Percentiles rank a stretch among this genome's conserved stretches.
These are phyloP conservation scores for Takakia lepidozioides DNA, from an alignment of 225 moss, liverwort and hornwort genomes.

Conservation along the genomic window DNA sequence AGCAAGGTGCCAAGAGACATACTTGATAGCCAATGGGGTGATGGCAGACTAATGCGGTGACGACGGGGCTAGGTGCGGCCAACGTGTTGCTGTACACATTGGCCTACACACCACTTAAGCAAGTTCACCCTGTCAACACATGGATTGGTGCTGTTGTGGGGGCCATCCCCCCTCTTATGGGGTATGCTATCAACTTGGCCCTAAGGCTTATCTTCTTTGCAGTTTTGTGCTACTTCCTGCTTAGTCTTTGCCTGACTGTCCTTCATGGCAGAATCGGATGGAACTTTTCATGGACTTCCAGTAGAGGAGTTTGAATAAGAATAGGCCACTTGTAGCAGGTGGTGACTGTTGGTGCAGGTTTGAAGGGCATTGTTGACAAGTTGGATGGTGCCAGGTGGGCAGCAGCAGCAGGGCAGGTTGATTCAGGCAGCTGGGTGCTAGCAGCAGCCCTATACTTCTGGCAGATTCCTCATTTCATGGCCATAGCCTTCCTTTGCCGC, in stretches of 20 bases:
- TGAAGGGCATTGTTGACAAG: slow-evolving; percentile 3
- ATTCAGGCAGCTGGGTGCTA: slow-evolving; percentile 70
- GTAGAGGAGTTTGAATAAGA: no score
- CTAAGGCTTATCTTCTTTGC: no score
- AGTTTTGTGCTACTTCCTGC: no score
- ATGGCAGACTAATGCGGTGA: slow-evolving; percentile 52
- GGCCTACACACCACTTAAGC: slow-evolving; percentile 92
- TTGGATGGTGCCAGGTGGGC: slow-evolving; percentile 23
- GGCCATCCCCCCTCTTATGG: slow-evolving; percentile 91
- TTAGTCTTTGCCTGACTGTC: no score
- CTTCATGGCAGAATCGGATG: no score
- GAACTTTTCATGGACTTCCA: no score
- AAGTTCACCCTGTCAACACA: slow-evolving; percentile 80
- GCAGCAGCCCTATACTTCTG: slow-evolving; percentile 74
- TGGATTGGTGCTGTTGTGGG: slow-evolving; percentile 99
- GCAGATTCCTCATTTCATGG: slow-evolving; percentile 98
- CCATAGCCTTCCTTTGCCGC: slow-evolving; percentile 72
- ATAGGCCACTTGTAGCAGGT: no score
- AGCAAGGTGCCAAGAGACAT: no score
- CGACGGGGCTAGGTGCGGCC: slow-evolving; percentile 76
- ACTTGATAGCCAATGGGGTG: background rate
- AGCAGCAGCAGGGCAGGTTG: slow-evolving; percentile 60
- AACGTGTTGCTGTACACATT: slow-evolving; percentile 72
- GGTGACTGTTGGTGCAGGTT: no score
- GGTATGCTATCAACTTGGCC: slow-evolving; percentile 17